A percentile compares a stretch with the other conserved stretches of the same genome.
Evolutionary conservation across 257 asterid species (phyloP).

Genomic region (Dorcoceras hygrometricum): DNA sequence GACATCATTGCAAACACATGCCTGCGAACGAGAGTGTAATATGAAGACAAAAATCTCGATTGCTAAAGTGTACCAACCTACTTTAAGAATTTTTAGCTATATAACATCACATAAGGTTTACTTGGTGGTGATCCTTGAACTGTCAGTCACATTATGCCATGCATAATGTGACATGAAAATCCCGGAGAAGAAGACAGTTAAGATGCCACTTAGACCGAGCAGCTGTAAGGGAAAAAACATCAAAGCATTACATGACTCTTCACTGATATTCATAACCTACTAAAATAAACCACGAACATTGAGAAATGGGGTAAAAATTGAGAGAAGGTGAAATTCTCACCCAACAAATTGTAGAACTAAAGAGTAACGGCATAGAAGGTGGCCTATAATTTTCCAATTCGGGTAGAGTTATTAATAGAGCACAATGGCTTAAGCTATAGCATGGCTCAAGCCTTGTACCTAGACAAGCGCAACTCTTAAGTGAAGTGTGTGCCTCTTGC

Average conservation of each 20-base stretch:
- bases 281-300: background rate
- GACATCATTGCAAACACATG: conserved; percentile 86
- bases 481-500: no score
- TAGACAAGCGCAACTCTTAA: no score
- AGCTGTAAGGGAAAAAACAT: conserved; percentile 37
- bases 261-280: background rate
- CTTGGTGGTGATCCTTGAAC: conserved; percentile 81
- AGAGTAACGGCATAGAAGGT: background rate
- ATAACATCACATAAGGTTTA: conserved; percentile 27
- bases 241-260: background rate
- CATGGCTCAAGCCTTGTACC: no score
- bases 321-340: background rate
- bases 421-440: no score
- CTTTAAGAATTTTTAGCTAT: conserved; percentile 3
- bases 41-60: conserved; percentile 5
- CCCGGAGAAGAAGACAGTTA: conserved; percentile 89
- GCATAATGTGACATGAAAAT: conserved; percentile 93
- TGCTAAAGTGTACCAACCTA: background rate
- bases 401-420: no score
- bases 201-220: conserved; percentile 71
- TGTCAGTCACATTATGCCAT: conserved; percentile 86
- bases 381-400: no score
- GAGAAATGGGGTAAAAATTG: background rate
- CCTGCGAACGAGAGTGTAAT: conserved; percentile 43
- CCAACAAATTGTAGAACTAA: background rate